Conservation (phyloP, 257 asterid genomes). For the Nicotiana attenuata region DNA sequence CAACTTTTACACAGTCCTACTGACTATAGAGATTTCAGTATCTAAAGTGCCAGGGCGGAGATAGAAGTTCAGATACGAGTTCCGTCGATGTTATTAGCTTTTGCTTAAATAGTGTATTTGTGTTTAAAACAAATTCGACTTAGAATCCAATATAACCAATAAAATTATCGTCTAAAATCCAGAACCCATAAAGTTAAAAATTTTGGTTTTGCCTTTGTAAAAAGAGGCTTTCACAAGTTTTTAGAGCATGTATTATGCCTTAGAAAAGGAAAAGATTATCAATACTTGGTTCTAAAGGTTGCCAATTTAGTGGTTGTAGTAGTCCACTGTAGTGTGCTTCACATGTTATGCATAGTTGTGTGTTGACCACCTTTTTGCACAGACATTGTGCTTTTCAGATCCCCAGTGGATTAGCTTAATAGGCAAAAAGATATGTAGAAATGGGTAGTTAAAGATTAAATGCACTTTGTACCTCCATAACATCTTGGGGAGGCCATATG, state of each 20-base stretch:
- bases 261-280: neutral
- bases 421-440: neutral
- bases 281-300: neutral
- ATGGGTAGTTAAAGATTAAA: neutral
- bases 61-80: too few relatives aligned
- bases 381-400: neutral
- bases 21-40: neutral
- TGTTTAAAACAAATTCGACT: too few relatives aligned
- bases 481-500: neutral
- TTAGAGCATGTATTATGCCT: constrained; percentile 10
- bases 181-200: too few relatives aligned
- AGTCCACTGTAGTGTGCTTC: constrained; percentile 9
- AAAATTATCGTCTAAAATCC: too few relatives aligned
- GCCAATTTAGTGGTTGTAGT: neutral
- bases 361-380: constrained; percentile 19
- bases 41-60: neutral
- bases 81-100: too few relatives aligned
- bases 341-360: constrained; percentile 19
- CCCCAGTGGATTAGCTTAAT: neutral
- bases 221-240: neutral
- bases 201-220: rapidly evolving
- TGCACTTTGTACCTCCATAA: neutral
- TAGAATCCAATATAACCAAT: too few relatives aligned
- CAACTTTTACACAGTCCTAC: neutral
- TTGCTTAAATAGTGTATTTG: too few relatives aligned